These are phyloP conservation scores for Boechera stricta DNA, from an alignment of 345 rosid species.

Conservation along the genomic window DNA sequence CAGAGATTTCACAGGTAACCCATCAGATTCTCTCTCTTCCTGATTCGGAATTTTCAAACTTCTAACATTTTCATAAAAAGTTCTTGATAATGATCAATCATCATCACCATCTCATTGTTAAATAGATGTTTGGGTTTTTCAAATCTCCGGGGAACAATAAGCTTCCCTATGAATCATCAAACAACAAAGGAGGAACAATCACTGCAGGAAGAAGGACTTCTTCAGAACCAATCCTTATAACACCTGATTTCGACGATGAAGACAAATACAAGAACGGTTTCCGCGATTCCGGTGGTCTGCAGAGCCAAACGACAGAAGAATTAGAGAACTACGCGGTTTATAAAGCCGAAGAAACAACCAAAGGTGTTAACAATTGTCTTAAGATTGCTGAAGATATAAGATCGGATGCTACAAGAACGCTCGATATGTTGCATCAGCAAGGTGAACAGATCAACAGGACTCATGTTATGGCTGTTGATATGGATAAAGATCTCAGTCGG, in stretches of 20 bases:
- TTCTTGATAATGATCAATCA: not conserved
- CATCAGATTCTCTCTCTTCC: not conserved
- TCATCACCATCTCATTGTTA: slow-evolving; percentile 16
- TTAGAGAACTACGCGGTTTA: slow-evolving; percentile 82
- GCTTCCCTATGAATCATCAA: slow-evolving; percentile 51
- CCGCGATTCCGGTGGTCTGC: slow-evolving; percentile 68
- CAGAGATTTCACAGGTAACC: slow-evolving; percentile 6
- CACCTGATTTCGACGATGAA: slow-evolving; percentile 48
- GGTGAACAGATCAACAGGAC: slow-evolving; percentile 90
- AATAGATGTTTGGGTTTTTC: slow-evolving; percentile 73
- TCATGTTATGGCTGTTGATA: slow-evolving; percentile 69
- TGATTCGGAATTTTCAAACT: not conserved
- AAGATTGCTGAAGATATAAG: slow-evolving; percentile 83
- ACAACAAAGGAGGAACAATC: slow-evolving; percentile 45
- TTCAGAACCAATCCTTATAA: slow-evolving; percentile 66
- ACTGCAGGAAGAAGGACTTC: slow-evolving; percentile 61
- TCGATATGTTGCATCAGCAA: slow-evolving; percentile 80
- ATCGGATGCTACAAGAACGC: slow-evolving; percentile 77
- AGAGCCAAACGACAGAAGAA: slow-evolving; percentile 78
- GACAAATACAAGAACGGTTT: slow-evolving; percentile 71
- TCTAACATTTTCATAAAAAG: not conserved
- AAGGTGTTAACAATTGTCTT: slow-evolving; percentile 70
- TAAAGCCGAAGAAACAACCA: slow-evolving; percentile 90
- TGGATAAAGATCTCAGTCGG: slow-evolving; percentile 82
- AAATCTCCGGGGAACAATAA: slow-evolving; percentile 52